These are phyloP conservation scores for Clonostachys chloroleuca DNA, from an alignment of 2,329 filamentous ascomycete species.

Conservation along the genomic window DNA sequence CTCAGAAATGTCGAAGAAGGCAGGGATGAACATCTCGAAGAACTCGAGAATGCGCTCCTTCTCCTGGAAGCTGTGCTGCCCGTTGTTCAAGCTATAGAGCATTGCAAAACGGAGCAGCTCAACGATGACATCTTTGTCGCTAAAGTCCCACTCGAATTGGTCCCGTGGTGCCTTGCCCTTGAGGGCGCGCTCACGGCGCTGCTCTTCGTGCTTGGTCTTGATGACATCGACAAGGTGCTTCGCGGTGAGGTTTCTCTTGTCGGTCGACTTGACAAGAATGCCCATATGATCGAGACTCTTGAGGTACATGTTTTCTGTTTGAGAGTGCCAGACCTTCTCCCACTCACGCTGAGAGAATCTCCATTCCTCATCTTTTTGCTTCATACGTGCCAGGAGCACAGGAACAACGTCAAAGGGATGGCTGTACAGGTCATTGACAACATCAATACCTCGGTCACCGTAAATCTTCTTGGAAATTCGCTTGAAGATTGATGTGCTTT, in stretches of 20 bases:
- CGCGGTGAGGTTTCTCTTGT: constrained; percentile 86
- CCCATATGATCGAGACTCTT: constrained; percentile 97
- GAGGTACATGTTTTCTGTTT: constrained; percentile 92
- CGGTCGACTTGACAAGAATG: constrained; percentile 78
- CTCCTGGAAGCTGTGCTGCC: constrained; percentile 66
- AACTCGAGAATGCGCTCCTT: constrained; percentile 72
- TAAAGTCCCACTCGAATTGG: constrained; percentile 74
- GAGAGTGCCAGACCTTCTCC: constrained; percentile 98
- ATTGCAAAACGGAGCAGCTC: constrained; percentile 60
- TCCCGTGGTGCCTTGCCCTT: constrained; percentile 58
- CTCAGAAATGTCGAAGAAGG: constrained; percentile 72
- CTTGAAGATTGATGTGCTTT: constrained; percentile 95
- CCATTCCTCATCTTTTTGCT: constrained; percentile 97
- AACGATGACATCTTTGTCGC: constrained; percentile 63
- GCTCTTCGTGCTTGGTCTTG: constrained; percentile 88
- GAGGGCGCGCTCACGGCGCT: constrained; percentile 66
- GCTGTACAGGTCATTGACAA: constrained; percentile 82
- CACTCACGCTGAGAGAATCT: constrained; percentile 94
- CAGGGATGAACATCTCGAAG: constrained; percentile 70
- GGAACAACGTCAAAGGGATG: constrained; percentile 85
- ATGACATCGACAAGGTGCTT: constrained; percentile 90
- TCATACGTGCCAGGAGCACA: constrained; percentile 80
- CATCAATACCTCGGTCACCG: constrained; percentile 78
- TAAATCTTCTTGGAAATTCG: constrained; percentile 98
- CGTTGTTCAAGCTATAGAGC: constrained; percentile 62